Conservation (phyloP, 208 protist genomes). For the Entamoeba invadens region DNA sequence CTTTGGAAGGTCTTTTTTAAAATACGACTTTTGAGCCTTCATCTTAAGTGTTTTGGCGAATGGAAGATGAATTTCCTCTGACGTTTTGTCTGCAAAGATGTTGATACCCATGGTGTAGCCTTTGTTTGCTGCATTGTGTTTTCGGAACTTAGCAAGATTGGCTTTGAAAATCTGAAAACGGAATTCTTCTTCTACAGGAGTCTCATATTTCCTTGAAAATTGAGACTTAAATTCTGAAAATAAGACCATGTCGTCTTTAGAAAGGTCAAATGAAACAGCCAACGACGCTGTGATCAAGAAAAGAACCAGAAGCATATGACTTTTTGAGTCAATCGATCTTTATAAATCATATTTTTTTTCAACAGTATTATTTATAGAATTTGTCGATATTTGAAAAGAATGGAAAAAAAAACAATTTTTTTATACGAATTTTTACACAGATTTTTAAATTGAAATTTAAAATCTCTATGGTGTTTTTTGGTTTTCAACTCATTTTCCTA, state of each 20-base stretch:
- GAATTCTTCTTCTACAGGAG: neutral
- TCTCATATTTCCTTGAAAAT: neutral
- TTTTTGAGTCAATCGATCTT: too few relatives aligned
- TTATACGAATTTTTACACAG: too few relatives aligned
- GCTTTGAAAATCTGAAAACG: neutral
- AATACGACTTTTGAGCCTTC: too few relatives aligned
- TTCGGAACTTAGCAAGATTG: neutral
- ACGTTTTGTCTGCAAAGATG: neutral
- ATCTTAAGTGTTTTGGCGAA: too few relatives aligned
- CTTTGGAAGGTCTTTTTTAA: too few relatives aligned
- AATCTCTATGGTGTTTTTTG: too few relatives aligned
- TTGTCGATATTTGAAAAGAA: too few relatives aligned
- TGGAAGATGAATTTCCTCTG: neutral
- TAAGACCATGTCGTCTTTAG: neutral
- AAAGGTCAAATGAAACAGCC: neutral
- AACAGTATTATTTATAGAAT: too few relatives aligned
- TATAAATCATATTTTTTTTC: too few relatives aligned
- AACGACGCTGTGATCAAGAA: neutral
- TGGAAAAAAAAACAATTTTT: too few relatives aligned
- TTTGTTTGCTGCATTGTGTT: neutral
- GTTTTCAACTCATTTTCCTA: too few relatives aligned
- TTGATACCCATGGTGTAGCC: neutral
- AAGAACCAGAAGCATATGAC: neutral
- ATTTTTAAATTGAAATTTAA: too few relatives aligned
- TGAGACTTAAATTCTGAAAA: neutral